A percentile compares a stretch with the other conserved stretches of the same genome.
Evolutionary conservation across 2,329 filamentous ascomycete species (phyloP).

Genomic region (Pseudocercospora fijiensis): DNA sequence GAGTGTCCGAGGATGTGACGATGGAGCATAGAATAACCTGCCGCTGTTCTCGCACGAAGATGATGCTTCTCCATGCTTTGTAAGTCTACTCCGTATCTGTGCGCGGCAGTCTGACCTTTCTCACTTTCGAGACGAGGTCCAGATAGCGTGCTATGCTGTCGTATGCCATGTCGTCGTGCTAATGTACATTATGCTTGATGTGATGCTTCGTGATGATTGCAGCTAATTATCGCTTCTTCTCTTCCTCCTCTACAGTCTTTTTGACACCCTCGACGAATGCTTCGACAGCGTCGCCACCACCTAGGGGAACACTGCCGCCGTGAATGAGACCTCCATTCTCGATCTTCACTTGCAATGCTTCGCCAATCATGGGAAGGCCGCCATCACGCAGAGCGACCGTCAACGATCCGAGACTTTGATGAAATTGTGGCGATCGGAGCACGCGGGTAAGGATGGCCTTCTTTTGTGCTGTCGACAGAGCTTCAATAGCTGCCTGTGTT

Average conservation of each 20-base stretch:
- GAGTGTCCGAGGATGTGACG: neutral
- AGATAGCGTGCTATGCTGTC: neutral
- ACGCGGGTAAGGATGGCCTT: slow-evolving; percentile 77
- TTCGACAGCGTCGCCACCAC: slow-evolving; percentile 83
- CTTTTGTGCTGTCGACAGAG: slow-evolving; percentile 74
- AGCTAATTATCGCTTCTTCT: slow-evolving; percentile 24
- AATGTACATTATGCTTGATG: neutral
- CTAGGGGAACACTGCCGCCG: slow-evolving; percentile 77
- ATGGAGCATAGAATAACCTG: neutral
- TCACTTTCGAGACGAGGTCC: neutral
- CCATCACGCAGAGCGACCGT: slow-evolving; percentile 88
- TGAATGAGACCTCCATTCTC: slow-evolving; percentile 80
- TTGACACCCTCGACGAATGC: slow-evolving; percentile 89
- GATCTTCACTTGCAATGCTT: slow-evolving; percentile 77
- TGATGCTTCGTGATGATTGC: neutral
- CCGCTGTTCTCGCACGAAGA: neutral
- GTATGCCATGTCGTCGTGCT: neutral
- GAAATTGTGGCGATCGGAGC: slow-evolving; percentile 84
- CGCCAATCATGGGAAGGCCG: slow-evolving; percentile 83
- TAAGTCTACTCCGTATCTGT: neutral
- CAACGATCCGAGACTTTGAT: slow-evolving; percentile 79
- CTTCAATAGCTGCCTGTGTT: slow-evolving; percentile 70
- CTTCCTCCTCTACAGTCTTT: slow-evolving; percentile 67
- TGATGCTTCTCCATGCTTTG: neutral
- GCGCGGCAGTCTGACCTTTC: neutral